These are phyloP conservation scores for Leishmania martiniquensis DNA, from an alignment of 208 protist genomes.

Conservation along the genomic window DNA sequence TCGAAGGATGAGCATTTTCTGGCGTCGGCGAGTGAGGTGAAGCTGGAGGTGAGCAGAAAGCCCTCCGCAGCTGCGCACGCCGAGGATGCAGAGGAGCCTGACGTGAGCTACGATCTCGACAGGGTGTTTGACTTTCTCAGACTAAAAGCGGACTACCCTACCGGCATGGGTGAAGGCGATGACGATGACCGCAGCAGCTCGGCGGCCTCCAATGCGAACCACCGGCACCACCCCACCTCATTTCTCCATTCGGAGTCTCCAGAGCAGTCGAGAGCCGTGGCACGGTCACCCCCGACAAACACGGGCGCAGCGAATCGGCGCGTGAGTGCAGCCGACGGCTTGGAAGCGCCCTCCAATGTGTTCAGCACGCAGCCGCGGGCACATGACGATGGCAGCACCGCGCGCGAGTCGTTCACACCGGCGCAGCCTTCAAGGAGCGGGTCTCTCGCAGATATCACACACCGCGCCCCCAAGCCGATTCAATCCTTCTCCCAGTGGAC, in stretches of 20 bases:
- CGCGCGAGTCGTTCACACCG: slow-evolving; percentile 5
- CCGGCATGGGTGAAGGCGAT: slow-evolving; percentile 3
- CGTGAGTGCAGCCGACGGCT: background rate
- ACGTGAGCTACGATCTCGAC: slow-evolving; percentile 32
- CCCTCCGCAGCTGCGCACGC: background rate
- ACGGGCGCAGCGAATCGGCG: background rate
- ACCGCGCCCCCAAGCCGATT: slow-evolving; percentile 2
- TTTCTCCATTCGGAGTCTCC: slow-evolving; percentile 18
- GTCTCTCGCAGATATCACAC: slow-evolving; percentile 4
- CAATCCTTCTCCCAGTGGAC: slow-evolving; percentile 13
- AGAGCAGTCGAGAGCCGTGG: background rate
- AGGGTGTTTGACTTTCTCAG: slow-evolving; percentile 28
- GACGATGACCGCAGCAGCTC: slow-evolving; percentile 27
- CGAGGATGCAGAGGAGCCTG: slow-evolving; percentile 9
- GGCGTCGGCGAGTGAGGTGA: background rate
- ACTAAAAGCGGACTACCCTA: slow-evolving; percentile 13
- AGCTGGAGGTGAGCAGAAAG: background rate
- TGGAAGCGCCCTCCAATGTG: background rate
- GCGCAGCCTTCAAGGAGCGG: slow-evolving; percentile 3
- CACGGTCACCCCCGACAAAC: background rate
- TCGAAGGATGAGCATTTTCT: background rate
- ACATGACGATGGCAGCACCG: background rate
- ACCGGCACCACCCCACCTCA: slow-evolving; percentile 8
- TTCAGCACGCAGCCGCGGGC: slow-evolving; percentile 22
- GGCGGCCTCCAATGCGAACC: background rate